A percentile compares a stretch with the other conserved stretches of the same genome.
Evolutionary conservation across 441 rosid species (phyloP).

Genomic region (Sinapis alba): DNA sequence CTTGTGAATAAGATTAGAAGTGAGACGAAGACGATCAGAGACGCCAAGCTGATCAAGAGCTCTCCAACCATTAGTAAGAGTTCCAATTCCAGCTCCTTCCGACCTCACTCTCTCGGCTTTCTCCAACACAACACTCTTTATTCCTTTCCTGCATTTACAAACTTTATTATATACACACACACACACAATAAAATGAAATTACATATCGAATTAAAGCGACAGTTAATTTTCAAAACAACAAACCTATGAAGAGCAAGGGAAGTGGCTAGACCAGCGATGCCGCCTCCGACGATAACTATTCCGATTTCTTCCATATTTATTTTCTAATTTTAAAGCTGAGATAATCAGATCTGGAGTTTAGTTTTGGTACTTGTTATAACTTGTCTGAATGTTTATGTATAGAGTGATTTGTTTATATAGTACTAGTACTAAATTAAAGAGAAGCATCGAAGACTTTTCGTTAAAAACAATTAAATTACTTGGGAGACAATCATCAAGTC

Average conservation of each 20-base stretch:
- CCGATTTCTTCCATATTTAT: conserved; percentile 42
- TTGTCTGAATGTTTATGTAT: conserved; percentile 4
- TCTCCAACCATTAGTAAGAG: conserved; percentile 64
- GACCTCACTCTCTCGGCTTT: conserved; percentile 49
- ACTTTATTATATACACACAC: background rate
- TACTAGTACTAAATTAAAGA: background rate
- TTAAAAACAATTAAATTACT: conserved; percentile 28
- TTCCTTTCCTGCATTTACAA: conserved; percentile 49
- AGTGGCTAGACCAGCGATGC: conserved; percentile 68
- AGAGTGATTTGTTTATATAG: background rate
- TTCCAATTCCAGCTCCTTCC: conserved; percentile 50
- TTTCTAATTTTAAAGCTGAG: background rate
- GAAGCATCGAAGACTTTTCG: conserved; percentile 30
- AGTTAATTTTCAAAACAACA: background rate
- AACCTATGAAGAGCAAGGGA: conserved; percentile 73
- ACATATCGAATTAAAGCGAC: background rate
- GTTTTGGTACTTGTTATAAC: background rate
- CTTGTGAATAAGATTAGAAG: conserved; percentile 41
- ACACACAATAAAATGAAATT: background rate
- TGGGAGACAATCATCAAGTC: conserved; percentile 29
- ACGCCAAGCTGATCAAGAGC: conserved; percentile 66
- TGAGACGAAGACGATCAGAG: conserved; percentile 45
- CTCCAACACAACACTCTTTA: conserved; percentile 56
- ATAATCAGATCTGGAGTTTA: conserved; percentile 18
- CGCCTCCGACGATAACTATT: conserved; percentile 66